A percentile compares a stretch with the other conserved stretches of the same genome.
Evolutionary conservation across 2,329 filamentous ascomycete species (phyloP).

Genomic region (Cryphonectria radicalis): DNA sequence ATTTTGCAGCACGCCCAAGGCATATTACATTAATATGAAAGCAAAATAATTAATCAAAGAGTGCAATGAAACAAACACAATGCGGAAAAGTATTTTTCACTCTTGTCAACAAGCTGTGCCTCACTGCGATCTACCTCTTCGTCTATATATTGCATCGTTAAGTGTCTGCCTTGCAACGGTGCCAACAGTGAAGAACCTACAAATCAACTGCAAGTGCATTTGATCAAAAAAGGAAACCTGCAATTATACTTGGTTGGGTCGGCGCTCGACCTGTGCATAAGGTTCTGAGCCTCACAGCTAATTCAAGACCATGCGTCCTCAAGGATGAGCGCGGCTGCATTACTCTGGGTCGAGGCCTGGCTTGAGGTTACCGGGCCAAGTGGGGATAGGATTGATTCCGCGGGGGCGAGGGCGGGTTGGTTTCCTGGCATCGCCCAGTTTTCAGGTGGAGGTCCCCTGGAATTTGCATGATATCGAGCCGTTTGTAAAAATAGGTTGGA

Average conservation of each 20-base stretch:
- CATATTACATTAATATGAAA: neutral
- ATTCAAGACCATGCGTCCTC: neutral
- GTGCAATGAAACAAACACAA: neutral
- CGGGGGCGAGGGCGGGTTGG: neutral
- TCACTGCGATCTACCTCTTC: neutral
- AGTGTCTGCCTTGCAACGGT: neutral
- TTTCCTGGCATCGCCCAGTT: neutral
- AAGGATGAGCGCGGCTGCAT: neutral
- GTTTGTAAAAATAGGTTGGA: no score
- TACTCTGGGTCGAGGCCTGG: neutral
- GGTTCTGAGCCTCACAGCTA: neutral
- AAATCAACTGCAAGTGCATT: neutral
- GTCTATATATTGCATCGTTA: neutral
- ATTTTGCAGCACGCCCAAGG: neutral
- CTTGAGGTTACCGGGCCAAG: neutral
- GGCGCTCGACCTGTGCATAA: neutral
- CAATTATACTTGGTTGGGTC: neutral
- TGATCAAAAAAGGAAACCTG: neutral
- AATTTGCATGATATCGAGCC: neutral
- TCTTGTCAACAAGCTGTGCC: neutral
- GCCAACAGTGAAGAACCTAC: neutral
- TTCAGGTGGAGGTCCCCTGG: neutral
- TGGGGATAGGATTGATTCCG: neutral
- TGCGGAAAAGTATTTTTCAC: neutral
- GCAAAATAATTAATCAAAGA: neutral